These are phyloP conservation scores for Medicago lupulina DNA, from an alignment of 306 rosid species.

Conservation along the genomic window DNA sequence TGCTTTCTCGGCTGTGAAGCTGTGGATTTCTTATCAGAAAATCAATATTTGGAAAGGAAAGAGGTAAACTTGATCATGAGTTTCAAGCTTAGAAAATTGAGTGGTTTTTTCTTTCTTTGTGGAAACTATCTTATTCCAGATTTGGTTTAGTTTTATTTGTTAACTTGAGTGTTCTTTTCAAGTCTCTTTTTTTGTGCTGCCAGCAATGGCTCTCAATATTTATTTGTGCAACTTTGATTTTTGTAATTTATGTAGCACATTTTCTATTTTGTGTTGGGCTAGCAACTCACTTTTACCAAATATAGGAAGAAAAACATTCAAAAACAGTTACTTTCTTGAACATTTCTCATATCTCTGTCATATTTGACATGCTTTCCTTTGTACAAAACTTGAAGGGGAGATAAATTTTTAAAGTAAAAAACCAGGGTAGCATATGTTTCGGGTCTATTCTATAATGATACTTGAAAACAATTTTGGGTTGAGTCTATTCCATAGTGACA, in stretches of 20 bases:
- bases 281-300: no score
- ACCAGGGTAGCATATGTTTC: not conserved
- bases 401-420: not conserved
- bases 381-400: not conserved
- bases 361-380: not conserved
- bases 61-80: slow-evolving; percentile 61
- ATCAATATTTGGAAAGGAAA: slow-evolving; percentile 88
- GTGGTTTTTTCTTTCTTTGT: no score
- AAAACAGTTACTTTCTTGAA: slow-evolving; percentile 29
- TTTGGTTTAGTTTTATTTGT: not conserved
- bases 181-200: not conserved
- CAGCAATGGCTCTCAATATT: not conserved
- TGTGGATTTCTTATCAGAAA: slow-evolving; percentile 83
- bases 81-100: slow-evolving; percentile 4
- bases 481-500: not conserved
- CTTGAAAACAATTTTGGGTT: not conserved
- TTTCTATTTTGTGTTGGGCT: slow-evolving; percentile 1
- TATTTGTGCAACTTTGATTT: not conserved
- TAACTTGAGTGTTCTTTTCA: not conserved
- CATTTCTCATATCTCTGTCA: not conserved
- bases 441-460: not conserved
- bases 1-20: slow-evolving; percentile 86
- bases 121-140: not conserved
- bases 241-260: slow-evolving; percentile 6
- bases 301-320: no score